Base-by-base conservation (phyloP, 2,329 filamentous ascomycete genomes). In the Pseudocercospora crystallina region DNA sequence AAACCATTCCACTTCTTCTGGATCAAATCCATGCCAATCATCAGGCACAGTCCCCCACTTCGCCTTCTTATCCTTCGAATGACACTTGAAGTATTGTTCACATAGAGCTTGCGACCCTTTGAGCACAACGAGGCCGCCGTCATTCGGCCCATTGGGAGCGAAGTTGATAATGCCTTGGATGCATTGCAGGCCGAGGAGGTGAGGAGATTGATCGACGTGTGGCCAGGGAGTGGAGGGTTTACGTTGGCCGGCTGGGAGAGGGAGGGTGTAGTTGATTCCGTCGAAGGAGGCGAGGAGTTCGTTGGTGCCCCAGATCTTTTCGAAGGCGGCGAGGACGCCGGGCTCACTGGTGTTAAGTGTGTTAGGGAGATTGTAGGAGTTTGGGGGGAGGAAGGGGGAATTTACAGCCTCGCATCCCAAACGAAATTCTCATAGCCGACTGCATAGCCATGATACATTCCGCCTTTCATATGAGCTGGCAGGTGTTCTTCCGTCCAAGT, bases 51-150 rank as follows among this genome's bases (percentile, higher is more conserved):
- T 63, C 5, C 67, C 64, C 11, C 63, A 64, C 9, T 66, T 65
- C 51, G 66, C 66, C 40, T 67, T 61, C 51, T 61, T 61, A 45
- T 60, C 62, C 36, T 58, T 55, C 2, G 66, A 61, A 26, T 26
- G 20, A 26, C 20, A 26, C 20, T 26, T 26, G 58, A 76, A 77
- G 67, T 76, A 78, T 53, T 75, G 65, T 38, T 76, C 68, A 39
- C 69, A 71, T 1, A 76, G 63, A 37, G 71, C 71, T 8, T 66
- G 57, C 5, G 69, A 71, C 3, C 75, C 75, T 29, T 71, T 70
- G 66, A 76, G 72, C 5, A 76, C 56, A 32, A 78, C 68, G 8
- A 79, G 56, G 1, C 75, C 75, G 12, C 76, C 76, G 47, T 79
- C 76, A 2, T 76, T 65, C 1, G 68, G 68, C 1, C 76, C 75